phyloP scores from a whole-genome alignment of 1,284 basidiomycete species.

The Trichosporon coremiiforme region DNA sequence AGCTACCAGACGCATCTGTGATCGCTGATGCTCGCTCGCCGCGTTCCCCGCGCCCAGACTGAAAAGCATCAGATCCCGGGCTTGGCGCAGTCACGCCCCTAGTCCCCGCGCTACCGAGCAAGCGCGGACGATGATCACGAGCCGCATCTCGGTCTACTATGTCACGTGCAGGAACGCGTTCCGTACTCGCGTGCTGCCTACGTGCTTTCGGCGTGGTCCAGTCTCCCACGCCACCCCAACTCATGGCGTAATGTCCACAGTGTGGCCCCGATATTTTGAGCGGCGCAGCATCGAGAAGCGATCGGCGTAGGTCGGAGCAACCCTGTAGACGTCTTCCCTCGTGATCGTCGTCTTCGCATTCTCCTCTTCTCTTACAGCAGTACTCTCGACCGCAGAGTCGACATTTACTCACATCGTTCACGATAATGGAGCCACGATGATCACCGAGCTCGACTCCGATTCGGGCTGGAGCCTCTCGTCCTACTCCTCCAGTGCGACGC shows the following conservation, averaged over 20 bases:
- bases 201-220: background rate
- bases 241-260: slow-evolving; percentile 1
- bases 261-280: slow-evolving; percentile 3
- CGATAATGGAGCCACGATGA: slow-evolving; percentile 1
- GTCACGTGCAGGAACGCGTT: background rate
- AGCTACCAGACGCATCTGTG: too few species aligned
- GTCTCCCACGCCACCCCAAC: background rate
- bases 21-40: background rate
- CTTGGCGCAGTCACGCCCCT: too few species aligned
- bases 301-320: background rate
- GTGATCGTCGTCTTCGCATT: background rate
- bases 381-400: too few species aligned
- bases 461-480: background rate
- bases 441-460: slow-evolving; percentile 6
- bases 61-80: too few species aligned
- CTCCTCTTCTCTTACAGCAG: background rate
- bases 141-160: background rate
- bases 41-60: background rate
- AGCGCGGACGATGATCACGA: background rate
- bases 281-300: background rate
- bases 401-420: too few species aligned
- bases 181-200: background rate
- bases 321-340: background rate
- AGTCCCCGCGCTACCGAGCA: background rate
- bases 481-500: slow-evolving; percentile 15